Conservation (phyloP, 305 asterid genomes). For the Rubia balearica region DNA sequence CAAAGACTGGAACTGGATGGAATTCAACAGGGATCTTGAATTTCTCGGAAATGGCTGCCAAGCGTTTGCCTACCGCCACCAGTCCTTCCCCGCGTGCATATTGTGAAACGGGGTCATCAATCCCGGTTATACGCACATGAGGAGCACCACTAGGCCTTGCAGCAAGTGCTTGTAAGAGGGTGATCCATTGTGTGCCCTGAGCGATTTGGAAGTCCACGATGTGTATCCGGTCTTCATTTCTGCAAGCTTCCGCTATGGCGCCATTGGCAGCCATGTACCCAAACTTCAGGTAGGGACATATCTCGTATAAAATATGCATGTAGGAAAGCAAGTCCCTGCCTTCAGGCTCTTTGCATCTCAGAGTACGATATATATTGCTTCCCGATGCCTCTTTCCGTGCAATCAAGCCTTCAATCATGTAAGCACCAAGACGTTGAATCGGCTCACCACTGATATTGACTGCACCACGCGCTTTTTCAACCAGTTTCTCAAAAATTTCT, state of each 20-base stretch:
- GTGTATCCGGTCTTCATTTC: conserved; percentile 64
- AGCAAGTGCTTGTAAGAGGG: conserved; percentile 80
- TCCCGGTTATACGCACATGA: conserved; percentile 72
- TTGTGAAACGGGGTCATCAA: conserved; percentile 67
- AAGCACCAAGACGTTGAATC: conserved; percentile 80
- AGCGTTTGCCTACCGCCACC: conserved; percentile 34
- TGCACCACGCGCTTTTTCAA: conserved; percentile 38
- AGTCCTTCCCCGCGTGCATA: conserved; percentile 70
- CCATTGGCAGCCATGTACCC: conserved; percentile 91
- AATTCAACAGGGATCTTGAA: conserved; percentile 62
- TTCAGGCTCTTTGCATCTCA: conserved; percentile 58
- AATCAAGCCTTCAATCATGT: conserved; percentile 67
- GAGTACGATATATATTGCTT: conserved; percentile 56
- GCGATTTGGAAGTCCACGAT: conserved; percentile 72
- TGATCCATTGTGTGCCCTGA: conserved; percentile 87
- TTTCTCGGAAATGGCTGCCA: conserved; percentile 51
- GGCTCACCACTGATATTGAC: conserved; percentile 79
- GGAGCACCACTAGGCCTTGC: conserved; percentile 84
- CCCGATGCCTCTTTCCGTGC: conserved; percentile 77
- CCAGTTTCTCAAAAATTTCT: conserved; percentile 39
- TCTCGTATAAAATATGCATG: conserved; percentile 72
- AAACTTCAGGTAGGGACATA: conserved; percentile 73
- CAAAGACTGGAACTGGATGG: conserved; percentile 52
- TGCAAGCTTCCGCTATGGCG: conserved; percentile 78
- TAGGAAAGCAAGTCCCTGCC: conserved; percentile 59